Percentiles rank a stretch among this genome's conserved stretches.
Evolutionary conservation across 2,329 filamentous ascomycete species (phyloP).

Genomic region (Fusarium haematococcum): DNA sequence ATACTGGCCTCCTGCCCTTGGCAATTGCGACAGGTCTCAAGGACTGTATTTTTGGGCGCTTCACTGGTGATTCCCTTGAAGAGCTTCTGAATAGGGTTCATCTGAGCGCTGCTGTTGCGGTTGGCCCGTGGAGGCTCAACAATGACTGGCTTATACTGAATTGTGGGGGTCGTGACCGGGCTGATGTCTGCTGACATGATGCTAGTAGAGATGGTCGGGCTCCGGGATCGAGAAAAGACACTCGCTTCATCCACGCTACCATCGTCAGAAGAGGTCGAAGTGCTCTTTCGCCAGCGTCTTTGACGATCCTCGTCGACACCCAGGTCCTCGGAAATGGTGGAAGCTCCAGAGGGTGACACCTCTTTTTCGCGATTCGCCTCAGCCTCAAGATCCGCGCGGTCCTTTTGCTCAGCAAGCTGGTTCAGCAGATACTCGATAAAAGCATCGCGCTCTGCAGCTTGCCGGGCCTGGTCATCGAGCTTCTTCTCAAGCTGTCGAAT

Average conservation of each 20-base stretch:
- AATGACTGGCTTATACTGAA: conserved; percentile 40
- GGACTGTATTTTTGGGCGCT: conserved; percentile 34
- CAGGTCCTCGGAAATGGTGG: conserved; percentile 64
- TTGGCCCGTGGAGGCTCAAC: conserved; percentile 47
- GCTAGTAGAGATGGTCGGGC: conserved; percentile 62
- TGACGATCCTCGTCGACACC: conserved; percentile 63
- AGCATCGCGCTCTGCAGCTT: conserved; percentile 65
- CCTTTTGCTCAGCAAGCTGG: conserved; percentile 65
- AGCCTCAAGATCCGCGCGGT: conserved; percentile 52
- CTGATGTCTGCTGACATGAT: conserved; percentile 48
- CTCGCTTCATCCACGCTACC: conserved; percentile 63
- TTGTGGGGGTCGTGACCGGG: conserved; percentile 30
- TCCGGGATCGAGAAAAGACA: conserved; percentile 71
- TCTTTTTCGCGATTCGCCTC: conserved; percentile 46
- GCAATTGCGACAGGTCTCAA: conserved; percentile 65
- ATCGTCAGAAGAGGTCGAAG: conserved; percentile 64
- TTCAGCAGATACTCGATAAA: conserved; percentile 62
- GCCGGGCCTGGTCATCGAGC: conserved; percentile 68
- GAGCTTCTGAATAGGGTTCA: conserved; percentile 56
- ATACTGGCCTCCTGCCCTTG: conserved; percentile 68
- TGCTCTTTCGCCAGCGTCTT: conserved; percentile 57
- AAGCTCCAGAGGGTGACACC: conserved; percentile 51
- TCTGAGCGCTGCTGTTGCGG: conserved; percentile 44
- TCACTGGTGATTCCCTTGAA: conserved; percentile 57
- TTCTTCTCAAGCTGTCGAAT: conserved; percentile 68